Evolutionary conservation across 2,329 filamentous ascomycete genomes (phyloP).

Genomic region (Colletotrichum sp.): DNA sequence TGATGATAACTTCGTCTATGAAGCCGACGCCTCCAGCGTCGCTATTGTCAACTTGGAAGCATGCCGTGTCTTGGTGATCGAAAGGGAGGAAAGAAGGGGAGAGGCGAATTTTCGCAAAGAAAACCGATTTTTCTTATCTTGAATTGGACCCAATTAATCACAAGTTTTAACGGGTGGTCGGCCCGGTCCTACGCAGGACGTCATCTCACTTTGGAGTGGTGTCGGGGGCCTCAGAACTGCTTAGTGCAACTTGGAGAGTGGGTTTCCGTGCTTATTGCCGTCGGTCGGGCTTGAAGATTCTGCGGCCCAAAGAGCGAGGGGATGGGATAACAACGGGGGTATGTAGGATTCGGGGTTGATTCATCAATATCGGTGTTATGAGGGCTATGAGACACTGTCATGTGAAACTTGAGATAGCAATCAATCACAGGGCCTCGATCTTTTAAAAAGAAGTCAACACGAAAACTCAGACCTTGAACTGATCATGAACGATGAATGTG

Average conservation of each 20-base stretch:
- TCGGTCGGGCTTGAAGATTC: background rate
- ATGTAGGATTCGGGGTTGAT: background rate
- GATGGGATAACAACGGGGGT: background rate
- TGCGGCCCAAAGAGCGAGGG: background rate
- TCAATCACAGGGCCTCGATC: background rate
- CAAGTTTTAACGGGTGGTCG: background rate
- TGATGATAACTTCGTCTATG: background rate
- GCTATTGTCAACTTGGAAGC: conserved; percentile 10
- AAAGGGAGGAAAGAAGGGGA: background rate
- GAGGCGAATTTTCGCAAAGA: background rate
- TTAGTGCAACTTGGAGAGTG: background rate
- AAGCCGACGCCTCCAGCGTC: conserved; percentile 21
- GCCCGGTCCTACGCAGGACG: background rate
- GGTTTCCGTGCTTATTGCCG: background rate
- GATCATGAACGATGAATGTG: background rate
- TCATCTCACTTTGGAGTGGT: background rate
- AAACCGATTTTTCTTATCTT: background rate
- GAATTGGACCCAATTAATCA: background rate
- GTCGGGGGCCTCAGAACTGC: background rate
- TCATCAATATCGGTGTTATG: background rate
- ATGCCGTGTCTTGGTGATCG: background rate
- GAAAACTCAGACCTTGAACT: background rate
- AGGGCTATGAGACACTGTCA: background rate
- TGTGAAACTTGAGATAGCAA: background rate
- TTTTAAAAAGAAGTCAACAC: background rate